Evolutionary conservation across 1,284 basidiomycete genomes (phyloP).

Genomic region (Naganishia sp.): DNA sequence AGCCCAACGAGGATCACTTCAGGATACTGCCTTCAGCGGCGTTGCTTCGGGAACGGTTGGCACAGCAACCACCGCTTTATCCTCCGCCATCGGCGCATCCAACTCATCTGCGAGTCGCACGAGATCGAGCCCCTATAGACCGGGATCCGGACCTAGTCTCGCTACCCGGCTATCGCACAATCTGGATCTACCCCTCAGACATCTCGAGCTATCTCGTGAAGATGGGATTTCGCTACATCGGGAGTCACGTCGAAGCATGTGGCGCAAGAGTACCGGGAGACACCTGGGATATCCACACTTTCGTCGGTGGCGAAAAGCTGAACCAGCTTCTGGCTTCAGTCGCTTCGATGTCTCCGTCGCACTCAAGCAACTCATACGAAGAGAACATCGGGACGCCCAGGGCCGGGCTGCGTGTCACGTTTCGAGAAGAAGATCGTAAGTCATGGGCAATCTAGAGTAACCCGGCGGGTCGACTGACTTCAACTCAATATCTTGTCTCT

Average conservation of each 20-base stretch:
- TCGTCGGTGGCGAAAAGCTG: not conserved
- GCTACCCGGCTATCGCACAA: constrained; percentile 16
- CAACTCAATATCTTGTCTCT: not conserved
- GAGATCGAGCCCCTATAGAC: constrained; percentile 2
- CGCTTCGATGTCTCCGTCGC: no score
- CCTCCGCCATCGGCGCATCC: constrained; percentile 21
- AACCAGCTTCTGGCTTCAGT: no score
- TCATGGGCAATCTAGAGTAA: not conserved
- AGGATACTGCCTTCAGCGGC: constrained; percentile 1
- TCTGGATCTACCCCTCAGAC: constrained; percentile 18
- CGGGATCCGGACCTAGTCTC: constrained; percentile 14
- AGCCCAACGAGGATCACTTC: constrained; percentile 23
- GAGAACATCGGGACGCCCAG: not conserved
- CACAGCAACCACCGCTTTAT: constrained; percentile 3
- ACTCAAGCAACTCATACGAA: no score
- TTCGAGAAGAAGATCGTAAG: constrained; percentile 4
- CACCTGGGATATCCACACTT: constrained; percentile 24
- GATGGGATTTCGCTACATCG: constrained; percentile 18
- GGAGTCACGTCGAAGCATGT: constrained; percentile 20
- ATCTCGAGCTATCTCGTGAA: not conserved
- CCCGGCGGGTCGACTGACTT: not conserved
- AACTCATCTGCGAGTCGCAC: not conserved
- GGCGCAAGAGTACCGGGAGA: not conserved
- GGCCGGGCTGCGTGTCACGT: not conserved
- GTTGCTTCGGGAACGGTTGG: not conserved